These are phyloP conservation scores for Hericium coralloides DNA, from an alignment of 768 basidiomycete genomes.

Conservation along the genomic window DNA sequence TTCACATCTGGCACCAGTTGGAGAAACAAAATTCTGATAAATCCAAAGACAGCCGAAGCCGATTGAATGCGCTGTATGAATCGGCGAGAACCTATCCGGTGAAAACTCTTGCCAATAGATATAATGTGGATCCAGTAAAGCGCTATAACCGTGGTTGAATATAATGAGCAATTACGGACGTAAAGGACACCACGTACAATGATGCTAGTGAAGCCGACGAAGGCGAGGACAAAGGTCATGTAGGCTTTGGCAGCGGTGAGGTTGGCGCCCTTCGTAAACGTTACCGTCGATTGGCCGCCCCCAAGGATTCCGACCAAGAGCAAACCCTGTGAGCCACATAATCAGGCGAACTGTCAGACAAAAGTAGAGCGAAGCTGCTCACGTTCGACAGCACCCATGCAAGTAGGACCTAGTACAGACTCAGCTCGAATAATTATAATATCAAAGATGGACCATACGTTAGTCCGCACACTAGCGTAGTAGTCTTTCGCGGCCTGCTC, in stretches of 20 bases:
- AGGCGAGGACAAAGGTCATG: slow-evolving; percentile 70
- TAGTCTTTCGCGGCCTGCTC: slow-evolving; percentile 77
- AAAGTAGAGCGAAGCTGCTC: slow-evolving; percentile 14
- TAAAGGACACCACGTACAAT: slow-evolving; percentile 30
- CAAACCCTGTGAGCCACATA: slow-evolving; percentile 38
- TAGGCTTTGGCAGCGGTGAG: slow-evolving; percentile 61
- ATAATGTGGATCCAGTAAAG: slow-evolving; percentile 50
- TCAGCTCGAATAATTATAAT: background rate
- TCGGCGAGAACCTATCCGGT: slow-evolving; percentile 29
- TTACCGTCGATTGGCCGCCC: slow-evolving; percentile 45
- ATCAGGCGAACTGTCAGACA: background rate
- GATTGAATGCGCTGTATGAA: no score
- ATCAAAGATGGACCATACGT: slow-evolving; percentile 31
- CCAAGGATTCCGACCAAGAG: slow-evolving; percentile 62
- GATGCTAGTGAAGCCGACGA: slow-evolving; percentile 70
- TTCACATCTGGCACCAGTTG: background rate
- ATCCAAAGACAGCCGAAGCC: no score
- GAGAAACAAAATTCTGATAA: background rate
- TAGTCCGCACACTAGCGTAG: slow-evolving; percentile 82
- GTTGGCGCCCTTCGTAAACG: slow-evolving; percentile 43
- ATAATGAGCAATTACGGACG: slow-evolving; percentile 9
- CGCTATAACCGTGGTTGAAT: slow-evolving; percentile 27
- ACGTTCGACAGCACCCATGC: slow-evolving; percentile 84
- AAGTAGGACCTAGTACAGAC: slow-evolving; percentile 43
- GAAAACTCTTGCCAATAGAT: slow-evolving; percentile 40